Evolutionary conservation across 176 grass and related monocot genomes (phyloP), one percentile per base, ranked within the genome.

Genomic region (Raddia distichophylla): DNA sequence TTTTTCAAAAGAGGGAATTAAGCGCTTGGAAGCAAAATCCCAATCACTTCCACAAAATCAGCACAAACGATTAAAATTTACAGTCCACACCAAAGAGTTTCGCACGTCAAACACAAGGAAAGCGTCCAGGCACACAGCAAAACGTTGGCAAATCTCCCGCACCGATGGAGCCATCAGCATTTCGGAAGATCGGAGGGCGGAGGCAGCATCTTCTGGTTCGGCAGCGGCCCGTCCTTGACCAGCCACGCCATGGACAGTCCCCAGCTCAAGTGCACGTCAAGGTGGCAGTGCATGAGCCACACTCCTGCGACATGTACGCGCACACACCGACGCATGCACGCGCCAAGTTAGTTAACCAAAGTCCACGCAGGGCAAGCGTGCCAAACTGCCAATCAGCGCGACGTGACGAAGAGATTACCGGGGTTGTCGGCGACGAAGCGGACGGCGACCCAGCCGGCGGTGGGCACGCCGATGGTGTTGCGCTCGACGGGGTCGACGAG

Each of bases 201-300:
- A 16, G 88, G 89, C 18, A 85, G 4, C 79, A 94, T 85, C 58
- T 94, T 91, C 73, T 91, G 89, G 12, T 84, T 78, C 0, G 75
- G 79, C 61, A 84, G 70, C 20, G 82, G 81, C 6, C 91, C 91
- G 81, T 94, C 91, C 58, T 83, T 75, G 70, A 91, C 79, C 11
- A 94, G 69, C 91, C 91, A 94, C 63, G 89, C 91, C 89, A 91
- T 94, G 67, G 85, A 83, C 57, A 94, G 65, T 20, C 91, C 91
- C 89, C 89, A 94, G 79, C 89, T 94, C 70, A 94, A 8, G 77
- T 94, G 91, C 27, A 94, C 78, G 61, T 91, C 91, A 48, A 94
- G 91, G 77, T 94, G 91, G 42, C 91, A 94, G 46, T 94, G 91
- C 82, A 94, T 91, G 11, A 94, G 75, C 89, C 92, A 94, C 48